Evolutionary conservation across 2,329 filamentous ascomycete species (phyloP).

Genomic region (Stachybotrys echinatus): DNA sequence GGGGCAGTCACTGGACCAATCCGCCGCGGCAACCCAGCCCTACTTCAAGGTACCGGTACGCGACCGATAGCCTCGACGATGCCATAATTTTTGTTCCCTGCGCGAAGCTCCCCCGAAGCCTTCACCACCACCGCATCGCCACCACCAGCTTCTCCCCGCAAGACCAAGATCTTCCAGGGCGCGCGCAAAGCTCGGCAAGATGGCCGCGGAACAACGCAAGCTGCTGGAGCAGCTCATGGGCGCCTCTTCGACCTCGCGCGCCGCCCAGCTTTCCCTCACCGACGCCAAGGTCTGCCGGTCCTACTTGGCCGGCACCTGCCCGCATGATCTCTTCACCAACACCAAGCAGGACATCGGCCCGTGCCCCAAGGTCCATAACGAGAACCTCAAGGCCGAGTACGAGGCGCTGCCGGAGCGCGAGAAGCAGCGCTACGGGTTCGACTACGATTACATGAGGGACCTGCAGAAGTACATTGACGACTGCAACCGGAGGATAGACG

Average conservation of each 20-base stretch:
- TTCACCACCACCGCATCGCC: neutral
- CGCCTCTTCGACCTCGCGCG: conserved; percentile 65
- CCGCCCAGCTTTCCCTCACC: conserved; percentile 78
- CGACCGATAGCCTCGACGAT: neutral
- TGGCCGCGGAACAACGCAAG: conserved; percentile 97
- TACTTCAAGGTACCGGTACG: neutral
- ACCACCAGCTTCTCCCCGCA: conserved; percentile 1
- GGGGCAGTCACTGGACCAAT: neutral
- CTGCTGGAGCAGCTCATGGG: conserved; percentile 97
- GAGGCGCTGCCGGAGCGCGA: conserved; percentile 66
- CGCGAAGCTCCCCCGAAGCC: neutral
- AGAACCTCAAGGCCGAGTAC: conserved; percentile 85
- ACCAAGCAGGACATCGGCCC: conserved; percentile 94
- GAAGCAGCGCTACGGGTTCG: conserved; percentile 78
- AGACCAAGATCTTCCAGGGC: neutral
- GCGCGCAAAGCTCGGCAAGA: conserved; percentile 29
- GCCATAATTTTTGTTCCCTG: neutral
- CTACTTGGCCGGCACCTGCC: conserved; percentile 88
- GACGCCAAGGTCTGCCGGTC: conserved; percentile 94
- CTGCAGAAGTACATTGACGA: conserved; percentile 96
- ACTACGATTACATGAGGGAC: conserved; percentile 94
- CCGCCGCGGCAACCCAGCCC: neutral
- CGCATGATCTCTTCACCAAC: conserved; percentile 98
- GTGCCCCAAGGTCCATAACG: conserved; percentile 83
- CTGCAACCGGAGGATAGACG: conserved; percentile 90